These are phyloP conservation scores for Gracilaria domingensis DNA, from an alignment of 23 red algal species.

Conservation along the genomic window DNA sequence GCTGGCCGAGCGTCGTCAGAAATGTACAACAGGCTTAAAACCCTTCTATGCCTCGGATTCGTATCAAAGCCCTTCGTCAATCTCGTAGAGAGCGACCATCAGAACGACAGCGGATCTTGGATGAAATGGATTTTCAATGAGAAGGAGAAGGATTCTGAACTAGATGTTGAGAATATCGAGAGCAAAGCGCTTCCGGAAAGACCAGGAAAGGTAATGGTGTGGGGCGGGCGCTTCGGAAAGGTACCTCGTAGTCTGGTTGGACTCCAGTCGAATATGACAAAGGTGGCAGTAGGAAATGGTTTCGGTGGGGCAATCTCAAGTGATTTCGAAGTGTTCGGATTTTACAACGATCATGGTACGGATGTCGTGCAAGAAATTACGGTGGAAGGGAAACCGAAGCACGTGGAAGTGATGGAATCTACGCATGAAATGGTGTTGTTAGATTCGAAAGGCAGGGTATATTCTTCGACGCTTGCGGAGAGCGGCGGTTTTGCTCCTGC, in stretches of 20 bases:
- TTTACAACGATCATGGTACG: not conserved
- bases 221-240: slow-evolving; percentile 10
- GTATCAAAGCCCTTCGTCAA: not conserved
- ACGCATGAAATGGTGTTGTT: slow-evolving; percentile 25
- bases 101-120: not conserved
- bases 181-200: not conserved
- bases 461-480: not conserved
- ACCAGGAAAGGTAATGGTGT: slow-evolving; percentile 18
- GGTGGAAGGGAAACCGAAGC: not conserved
- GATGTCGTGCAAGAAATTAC: slow-evolving; percentile 21
- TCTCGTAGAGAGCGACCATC: not conserved
- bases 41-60: not conserved
- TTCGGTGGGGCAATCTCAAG: slow-evolving; percentile 26
- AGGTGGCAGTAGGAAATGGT: slow-evolving; percentile 25
- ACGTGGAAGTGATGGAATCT: slow-evolving; percentile 53
- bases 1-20: not conserved
- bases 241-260: not conserved
- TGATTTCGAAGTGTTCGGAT: not conserved
- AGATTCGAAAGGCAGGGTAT: slow-evolving; percentile 7
- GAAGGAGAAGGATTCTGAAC: not conserved
- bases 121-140: slow-evolving; percentile 5
- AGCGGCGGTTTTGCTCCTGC: slow-evolving; percentile 18
- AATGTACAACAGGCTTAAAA: not conserved
- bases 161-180: not conserved
- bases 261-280: not conserved